Base-by-base conservation (phyloP, 768 basidiomycete genomes). In the Lyophyllum shimeji region DNA sequence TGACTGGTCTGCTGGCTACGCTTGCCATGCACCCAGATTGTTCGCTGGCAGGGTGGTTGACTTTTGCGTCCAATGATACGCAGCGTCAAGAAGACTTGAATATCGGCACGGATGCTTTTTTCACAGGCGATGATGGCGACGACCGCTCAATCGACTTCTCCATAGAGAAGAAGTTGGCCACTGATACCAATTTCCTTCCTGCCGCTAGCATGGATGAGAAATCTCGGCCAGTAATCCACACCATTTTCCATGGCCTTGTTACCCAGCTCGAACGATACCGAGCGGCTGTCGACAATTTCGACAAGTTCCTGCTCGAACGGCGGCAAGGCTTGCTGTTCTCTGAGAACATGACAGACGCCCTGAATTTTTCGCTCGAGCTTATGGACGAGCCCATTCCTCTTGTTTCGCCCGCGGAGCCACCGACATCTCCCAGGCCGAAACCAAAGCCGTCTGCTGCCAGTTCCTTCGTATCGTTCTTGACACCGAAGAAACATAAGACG, bases 261-360 rank as follows among this genome's bases (percentile, higher is more conserved):
- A 77, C 81, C 17, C 91, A 95, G 62, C 80, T 98, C 8, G 89
- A 93, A 63, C 78, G 82, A 44, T 95, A 95, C 72, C 86, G 93
- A 7, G 76, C 81, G 39, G 67, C 79, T 18, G 85, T 96, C 25
- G 80, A 87, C 20, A 75, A 87, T 45, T 97, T 98, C 65, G 94
- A 98, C 74, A 82, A 81, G 65, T 91, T 84, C 64, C 82, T 98
- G 2, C 69, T 84, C 1, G 93, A 98, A 71, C 82, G 96, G 33
- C 82, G 96, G 17, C 89, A 89, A 65, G 95, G 95, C 1, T 77
- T 98, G 8, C 72, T 96, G 17, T 97, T 96, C 70, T 89, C 89
- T 3, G 95, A 97, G 72, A 95, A 95, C 67, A 74, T 97, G 33
- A 90, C 86, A 7, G 96, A 98, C 63, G 95, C 95, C 3, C 76